Evolutionary conservation across 805 yeast genomes (phyloP).

Genomic region (Candida verbasci): DNA sequence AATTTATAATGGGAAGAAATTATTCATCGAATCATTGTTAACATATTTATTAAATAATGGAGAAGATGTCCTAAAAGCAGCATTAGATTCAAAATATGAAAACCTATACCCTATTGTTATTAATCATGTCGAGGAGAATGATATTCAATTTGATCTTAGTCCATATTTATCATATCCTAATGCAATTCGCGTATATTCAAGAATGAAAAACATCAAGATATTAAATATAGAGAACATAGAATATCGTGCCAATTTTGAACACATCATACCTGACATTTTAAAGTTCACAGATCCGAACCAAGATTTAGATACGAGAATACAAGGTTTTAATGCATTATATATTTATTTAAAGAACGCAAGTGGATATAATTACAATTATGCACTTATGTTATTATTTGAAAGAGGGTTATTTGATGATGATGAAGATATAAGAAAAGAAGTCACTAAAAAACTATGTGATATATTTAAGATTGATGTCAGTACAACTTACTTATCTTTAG

Average conservation of each 20-base stretch:
- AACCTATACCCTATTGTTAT: not conserved
- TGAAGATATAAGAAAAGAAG: conserved; percentile 46
- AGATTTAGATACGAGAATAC: not conserved
- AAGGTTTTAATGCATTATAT: conserved; percentile 2
- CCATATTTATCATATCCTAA: not conserved
- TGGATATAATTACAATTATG: conserved; percentile 2
- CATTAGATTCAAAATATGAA: conserved; percentile 1
- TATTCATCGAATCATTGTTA: conserved; percentile 34
- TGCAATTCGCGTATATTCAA: not conserved
- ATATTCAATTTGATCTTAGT: not conserved
- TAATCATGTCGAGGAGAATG: not conserved
- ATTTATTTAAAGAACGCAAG: not conserved
- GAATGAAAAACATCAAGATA: not conserved
- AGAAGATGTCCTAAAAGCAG: not conserved
- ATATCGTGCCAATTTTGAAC: not conserved
- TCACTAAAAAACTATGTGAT: conserved; percentile 39
- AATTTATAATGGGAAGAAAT: conserved; percentile 48
- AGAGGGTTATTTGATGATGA: conserved; percentile 59
- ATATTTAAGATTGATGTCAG: conserved; percentile 16
- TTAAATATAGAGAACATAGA: not conserved
- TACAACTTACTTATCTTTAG: conserved; percentile 2
- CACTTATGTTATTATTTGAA: conserved; percentile 7
- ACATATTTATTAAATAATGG: conserved; percentile 23
- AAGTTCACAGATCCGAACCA: not conserved
- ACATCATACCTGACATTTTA: not conserved